Conservation (phyloP, 768 basidiomycete genomes). For the Boletus vermiculosoides region DNA sequence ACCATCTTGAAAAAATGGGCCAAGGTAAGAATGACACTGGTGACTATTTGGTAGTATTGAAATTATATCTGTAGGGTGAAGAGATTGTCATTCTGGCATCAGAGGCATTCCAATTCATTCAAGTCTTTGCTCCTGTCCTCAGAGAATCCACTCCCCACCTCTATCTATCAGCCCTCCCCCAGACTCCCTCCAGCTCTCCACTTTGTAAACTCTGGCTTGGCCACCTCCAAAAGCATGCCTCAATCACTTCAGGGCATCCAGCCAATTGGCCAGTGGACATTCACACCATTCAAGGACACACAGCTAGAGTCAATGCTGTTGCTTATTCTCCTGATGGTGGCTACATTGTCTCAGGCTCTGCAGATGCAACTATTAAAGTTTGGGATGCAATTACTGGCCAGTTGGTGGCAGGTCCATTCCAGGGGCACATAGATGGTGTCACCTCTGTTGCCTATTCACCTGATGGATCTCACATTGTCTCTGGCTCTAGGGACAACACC, state of each 20-base stretch:
- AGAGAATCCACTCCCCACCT: too few species aligned
- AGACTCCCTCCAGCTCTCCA: not conserved
- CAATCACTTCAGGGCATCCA: not conserved
- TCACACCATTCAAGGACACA: not conserved
- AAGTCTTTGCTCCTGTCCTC: too few species aligned
- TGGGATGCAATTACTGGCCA: not conserved
- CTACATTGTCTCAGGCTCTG: not conserved
- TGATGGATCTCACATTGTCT: constrained; percentile 2
- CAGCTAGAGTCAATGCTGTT: not conserved
- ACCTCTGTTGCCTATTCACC: not conserved
- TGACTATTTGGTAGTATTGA: too few species aligned
- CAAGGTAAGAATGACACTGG: too few species aligned
- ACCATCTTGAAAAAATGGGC: too few species aligned
- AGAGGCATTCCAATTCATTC: too few species aligned
- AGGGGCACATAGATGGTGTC: not conserved
- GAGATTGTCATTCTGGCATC: too few species aligned
- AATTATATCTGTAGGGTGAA: too few species aligned
- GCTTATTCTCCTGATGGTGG: not conserved
- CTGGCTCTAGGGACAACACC: not conserved
- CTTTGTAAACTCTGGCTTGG: not conserved
- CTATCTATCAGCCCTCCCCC: too few species aligned
- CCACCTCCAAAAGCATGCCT: not conserved
- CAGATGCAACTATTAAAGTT: not conserved
- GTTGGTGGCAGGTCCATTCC: not conserved
- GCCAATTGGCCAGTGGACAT: not conserved